Evolutionary conservation across 768 basidiomycete species (phyloP), one percentile per base, ranked within the genome.

Genomic region (Suillus discolor): DNA sequence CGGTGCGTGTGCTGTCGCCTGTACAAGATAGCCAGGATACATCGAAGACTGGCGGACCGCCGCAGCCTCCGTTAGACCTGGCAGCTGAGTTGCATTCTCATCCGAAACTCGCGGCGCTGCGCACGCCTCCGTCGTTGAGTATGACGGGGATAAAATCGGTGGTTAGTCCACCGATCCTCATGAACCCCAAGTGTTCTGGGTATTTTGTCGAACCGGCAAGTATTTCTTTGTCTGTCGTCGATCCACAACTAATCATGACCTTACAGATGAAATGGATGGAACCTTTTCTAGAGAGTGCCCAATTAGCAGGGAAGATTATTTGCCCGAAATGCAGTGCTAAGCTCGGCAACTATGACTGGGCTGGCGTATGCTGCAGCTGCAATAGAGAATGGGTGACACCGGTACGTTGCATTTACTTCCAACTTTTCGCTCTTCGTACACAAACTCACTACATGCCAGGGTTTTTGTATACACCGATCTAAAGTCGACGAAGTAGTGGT

Each of bases 331-430:
- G 97, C 71, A 84, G 85, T 3, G 89, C 87, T 31, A 99, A 99
- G 79, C 82, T 99, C 20, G 97, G 97, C 3, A 97, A 93, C 75
- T 99, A 89, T 71, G 96, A 97, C 74, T 99, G 97, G 97, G 94
- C 96, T 6, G 97, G 97, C 0, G 88, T 93, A 36, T 87, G 89
- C 71, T 97, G 96, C 73, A 91, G 93, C 28, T 98, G 96, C 73
- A 55, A 38, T 12, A 92, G 90, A 71, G 87, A 89, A 72, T 98
- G 96, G 96, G 92, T 97, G 34, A 90, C 89, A 11, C 96, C 96
- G 53, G 95, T 96, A 70, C 73, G 90, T 79, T 42, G 2, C 20
- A 53, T 12, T 25, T 25, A 55, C 23, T 69, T 55, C 25, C 45
- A 67, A 36, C 9, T 6, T 18, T 39, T 3, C 55, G 34, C 28